These are phyloP conservation scores for Lablab purpureus DNA, from an alignment of 306 rosid species.

Conservation along the genomic window DNA sequence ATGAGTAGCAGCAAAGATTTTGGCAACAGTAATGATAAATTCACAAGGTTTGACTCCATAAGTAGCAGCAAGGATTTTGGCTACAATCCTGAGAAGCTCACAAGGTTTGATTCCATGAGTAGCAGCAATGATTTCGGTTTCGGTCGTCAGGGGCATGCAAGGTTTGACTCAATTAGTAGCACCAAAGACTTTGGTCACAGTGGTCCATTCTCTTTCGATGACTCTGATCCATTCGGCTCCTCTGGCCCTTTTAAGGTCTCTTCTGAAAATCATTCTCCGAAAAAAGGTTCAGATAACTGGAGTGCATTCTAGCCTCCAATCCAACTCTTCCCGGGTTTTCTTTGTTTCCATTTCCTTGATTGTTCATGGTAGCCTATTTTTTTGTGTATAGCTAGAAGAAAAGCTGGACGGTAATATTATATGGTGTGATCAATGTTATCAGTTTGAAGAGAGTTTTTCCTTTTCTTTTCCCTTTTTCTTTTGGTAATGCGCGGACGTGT, in stretches of 20 bases:
- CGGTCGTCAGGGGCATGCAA: conserved; percentile 55
- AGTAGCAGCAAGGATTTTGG: conserved; percentile 69
- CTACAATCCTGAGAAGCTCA: conserved; percentile 39
- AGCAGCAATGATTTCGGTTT: conserved; percentile 68
- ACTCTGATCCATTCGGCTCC: conserved; percentile 85
- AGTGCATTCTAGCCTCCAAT: conserved; percentile 70
- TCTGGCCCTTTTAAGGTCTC: conserved; percentile 90
- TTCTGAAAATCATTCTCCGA: conserved; percentile 69
- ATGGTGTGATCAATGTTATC: conserved; percentile 56
- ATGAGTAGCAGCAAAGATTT: conserved; percentile 60
- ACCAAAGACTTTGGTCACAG: conserved; percentile 66
- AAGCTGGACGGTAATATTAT: conserved; percentile 49
- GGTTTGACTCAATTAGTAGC: conserved; percentile 79
- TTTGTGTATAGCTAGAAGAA: conserved; percentile 73
- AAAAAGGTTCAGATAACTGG: conserved; percentile 82
- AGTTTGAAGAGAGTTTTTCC: conserved; percentile 43
- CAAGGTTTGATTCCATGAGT: conserved; percentile 69
- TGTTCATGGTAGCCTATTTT: conserved; percentile 60
- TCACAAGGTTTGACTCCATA: conserved; percentile 66
- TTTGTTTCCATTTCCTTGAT: conserved; percentile 55
- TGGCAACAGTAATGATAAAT: conserved; percentile 50
- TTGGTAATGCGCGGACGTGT: conserved; percentile 29
- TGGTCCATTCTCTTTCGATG: conserved; percentile 75
- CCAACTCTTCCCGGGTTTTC: conserved; percentile 33
- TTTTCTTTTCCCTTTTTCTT: neutral